Evolutionary conservation across 176 grass and related monocot genomes (phyloP).

Genomic region (Aegilops bicornis): DNA sequence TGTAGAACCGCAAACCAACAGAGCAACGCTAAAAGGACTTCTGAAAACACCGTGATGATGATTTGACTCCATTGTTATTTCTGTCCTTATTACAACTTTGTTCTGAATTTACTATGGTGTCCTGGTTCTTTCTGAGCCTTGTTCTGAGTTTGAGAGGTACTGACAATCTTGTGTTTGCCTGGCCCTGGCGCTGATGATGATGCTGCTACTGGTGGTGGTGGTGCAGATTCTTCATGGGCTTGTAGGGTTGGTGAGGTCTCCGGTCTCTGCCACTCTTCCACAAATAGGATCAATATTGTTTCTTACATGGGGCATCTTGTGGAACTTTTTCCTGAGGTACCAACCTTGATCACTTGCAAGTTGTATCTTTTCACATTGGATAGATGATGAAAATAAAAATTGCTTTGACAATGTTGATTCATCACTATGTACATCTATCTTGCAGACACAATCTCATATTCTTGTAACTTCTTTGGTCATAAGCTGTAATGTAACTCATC

Average conservation of each 20-base stretch:
- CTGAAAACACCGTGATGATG: too few relatives aligned
- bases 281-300: constrained; percentile 53
- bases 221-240: constrained; percentile 49
- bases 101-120: neutral
- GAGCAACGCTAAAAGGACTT: neutral
- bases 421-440: neutral
- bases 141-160: neutral
- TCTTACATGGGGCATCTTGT: constrained; percentile 50
- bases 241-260: constrained; percentile 35
- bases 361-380: neutral
- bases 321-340: constrained; percentile 50
- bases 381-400: neutral
- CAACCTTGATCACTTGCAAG: neutral
- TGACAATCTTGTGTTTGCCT: constrained; percentile 22
- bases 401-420: neutral
- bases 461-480: constrained; percentile 80
- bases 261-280: constrained; percentile 43
- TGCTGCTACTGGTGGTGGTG: neutral
- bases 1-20: neutral
- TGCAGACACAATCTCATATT: constrained; percentile 62
- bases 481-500: constrained; percentile 41
- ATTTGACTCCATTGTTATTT: neutral
- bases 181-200: neutral
- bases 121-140: neutral
- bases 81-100: neutral